These are phyloP conservation scores for Elsinoe arachidis DNA, from an alignment of 2,329 filamentous ascomycete species.

Conservation along the genomic window DNA sequence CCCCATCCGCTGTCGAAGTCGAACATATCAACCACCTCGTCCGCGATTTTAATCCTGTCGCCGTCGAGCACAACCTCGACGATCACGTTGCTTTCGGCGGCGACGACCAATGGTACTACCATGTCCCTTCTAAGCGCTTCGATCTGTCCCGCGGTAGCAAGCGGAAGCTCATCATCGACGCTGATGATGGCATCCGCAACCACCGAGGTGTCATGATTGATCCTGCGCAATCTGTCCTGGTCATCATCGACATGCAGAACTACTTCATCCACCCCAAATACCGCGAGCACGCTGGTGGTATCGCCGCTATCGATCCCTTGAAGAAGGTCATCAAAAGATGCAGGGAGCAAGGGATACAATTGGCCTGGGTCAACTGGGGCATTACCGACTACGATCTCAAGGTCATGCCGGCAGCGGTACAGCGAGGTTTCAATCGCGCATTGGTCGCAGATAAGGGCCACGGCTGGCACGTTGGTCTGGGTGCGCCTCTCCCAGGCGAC, in stretches of 20 bases:
- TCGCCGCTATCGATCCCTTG: conserved; percentile 30
- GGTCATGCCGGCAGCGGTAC: conserved; percentile 35
- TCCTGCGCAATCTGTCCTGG: conserved; percentile 27
- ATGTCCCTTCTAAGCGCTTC: conserved; percentile 33
- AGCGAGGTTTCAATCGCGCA: conserved; percentile 32
- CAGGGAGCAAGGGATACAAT: conserved; percentile 32
- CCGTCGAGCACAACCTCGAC: conserved; percentile 27
- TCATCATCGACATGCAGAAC: conserved; percentile 29
- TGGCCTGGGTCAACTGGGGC: conserved; percentile 37
- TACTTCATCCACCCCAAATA: conserved; percentile 23
- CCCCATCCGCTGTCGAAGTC: conserved; percentile 24
- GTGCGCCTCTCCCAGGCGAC: conserved; percentile 29
- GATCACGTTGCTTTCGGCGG: conserved; percentile 34
- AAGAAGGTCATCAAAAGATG: conserved; percentile 33
- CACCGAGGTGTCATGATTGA: conserved; percentile 36
- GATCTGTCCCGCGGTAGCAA: conserved; percentile 32
- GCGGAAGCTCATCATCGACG: conserved; percentile 32
- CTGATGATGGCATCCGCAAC: conserved; percentile 33
- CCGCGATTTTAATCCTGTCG: conserved; percentile 17
- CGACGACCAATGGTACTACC: conserved; percentile 35
- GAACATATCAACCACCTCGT: conserved; percentile 23
- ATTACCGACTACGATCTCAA: conserved; percentile 32
- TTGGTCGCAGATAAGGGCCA: conserved; percentile 26
- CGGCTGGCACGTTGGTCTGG: conserved; percentile 35
- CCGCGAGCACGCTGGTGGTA: conserved; percentile 24